phyloP scores from a whole-genome alignment of 2,329 filamentous ascomycete genomes.

The Achaetomium macrosporum region DNA sequence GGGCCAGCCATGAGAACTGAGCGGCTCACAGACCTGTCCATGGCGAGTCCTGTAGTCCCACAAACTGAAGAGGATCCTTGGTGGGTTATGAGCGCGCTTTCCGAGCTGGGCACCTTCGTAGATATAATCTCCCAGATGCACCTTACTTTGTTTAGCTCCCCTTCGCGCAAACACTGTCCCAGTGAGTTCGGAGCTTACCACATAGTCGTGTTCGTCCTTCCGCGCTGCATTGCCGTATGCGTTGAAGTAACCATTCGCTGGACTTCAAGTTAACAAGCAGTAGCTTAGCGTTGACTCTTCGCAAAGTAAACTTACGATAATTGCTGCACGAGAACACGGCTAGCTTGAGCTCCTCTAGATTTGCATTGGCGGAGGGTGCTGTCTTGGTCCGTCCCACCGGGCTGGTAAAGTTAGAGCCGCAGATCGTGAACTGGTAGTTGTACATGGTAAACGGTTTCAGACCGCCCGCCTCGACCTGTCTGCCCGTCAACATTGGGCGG shows the following conservation, averaged over 20 bases:
- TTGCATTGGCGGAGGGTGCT: slow-evolving; percentile 50
- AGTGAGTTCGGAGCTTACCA: slow-evolving; percentile 23
- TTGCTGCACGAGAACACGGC: slow-evolving; percentile 69
- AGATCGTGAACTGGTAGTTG: slow-evolving; percentile 67
- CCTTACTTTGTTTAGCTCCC: background rate
- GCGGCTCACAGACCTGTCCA: slow-evolving; percentile 7
- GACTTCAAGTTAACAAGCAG: background rate
- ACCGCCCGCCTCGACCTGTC: slow-evolving; percentile 31
- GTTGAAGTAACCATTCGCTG: slow-evolving; percentile 53
- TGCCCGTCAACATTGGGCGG: background rate
- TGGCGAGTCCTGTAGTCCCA: slow-evolving; percentile 49
- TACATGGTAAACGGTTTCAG: slow-evolving; percentile 35
- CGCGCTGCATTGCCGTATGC: slow-evolving; percentile 53
- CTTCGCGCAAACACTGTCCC: too few relatives aligned
- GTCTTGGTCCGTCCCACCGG: slow-evolving; percentile 67
- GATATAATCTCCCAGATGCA: slow-evolving; percentile 55
- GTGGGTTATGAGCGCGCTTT: slow-evolving; percentile 35
- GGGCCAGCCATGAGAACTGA: too few relatives aligned
- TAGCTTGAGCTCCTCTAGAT: slow-evolving; percentile 52
- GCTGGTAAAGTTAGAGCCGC: slow-evolving; percentile 54
- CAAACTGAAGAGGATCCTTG: slow-evolving; percentile 32
- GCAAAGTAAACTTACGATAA: slow-evolving; percentile 42
- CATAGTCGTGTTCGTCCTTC: slow-evolving; percentile 55
- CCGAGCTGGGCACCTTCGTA: slow-evolving; percentile 41
- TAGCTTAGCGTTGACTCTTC: slow-evolving; percentile 21